Conservation (phyloP, 805 yeast species). For the Hanseniaspora meyeri region DNA sequence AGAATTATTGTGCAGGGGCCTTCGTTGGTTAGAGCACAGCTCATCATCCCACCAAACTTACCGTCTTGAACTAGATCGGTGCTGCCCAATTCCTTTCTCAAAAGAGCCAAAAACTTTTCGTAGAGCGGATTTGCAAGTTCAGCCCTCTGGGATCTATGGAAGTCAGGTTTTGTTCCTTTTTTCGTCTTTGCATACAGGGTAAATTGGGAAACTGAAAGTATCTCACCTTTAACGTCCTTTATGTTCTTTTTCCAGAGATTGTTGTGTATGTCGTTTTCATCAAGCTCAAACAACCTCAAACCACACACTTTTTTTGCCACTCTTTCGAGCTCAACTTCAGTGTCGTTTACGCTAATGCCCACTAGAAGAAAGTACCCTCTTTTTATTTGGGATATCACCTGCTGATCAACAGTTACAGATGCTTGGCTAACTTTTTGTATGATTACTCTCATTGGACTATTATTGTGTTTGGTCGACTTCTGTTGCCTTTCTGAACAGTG, state of each 20-base stretch:
- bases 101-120: slow-evolving; percentile 37
- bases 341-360: slow-evolving; percentile 72
- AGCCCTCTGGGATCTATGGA: slow-evolving; percentile 85
- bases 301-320: slow-evolving; percentile 54
- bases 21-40: slow-evolving; percentile 72
- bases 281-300: slow-evolving; percentile 66
- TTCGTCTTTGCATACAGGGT: slow-evolving; percentile 74
- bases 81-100: slow-evolving; percentile 41
- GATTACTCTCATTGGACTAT: slow-evolving; percentile 60
- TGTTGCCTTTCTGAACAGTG: too few relatives aligned
- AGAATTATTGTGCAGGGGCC: slow-evolving; percentile 85
- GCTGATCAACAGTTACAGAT: slow-evolving; percentile 69
- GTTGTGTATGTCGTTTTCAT: slow-evolving; percentile 34
- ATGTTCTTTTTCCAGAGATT: slow-evolving; percentile 68
- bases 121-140: slow-evolving; percentile 34
- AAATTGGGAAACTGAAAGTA: slow-evolving; percentile 83
- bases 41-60: slow-evolving; percentile 95
- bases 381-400: slow-evolving; percentile 56
- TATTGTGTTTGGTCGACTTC: neutral
- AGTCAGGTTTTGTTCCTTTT: slow-evolving; percentile 91
- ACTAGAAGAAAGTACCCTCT: slow-evolving; percentile 70
- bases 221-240: slow-evolving; percentile 54
- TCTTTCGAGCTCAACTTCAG: slow-evolving; percentile 57
- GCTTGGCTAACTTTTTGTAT: slow-evolving; percentile 83
- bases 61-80: slow-evolving; percentile 70